phyloP scores from a whole-genome alignment of 805 yeast species.

The Candida ascalaphidarum region DNA sequence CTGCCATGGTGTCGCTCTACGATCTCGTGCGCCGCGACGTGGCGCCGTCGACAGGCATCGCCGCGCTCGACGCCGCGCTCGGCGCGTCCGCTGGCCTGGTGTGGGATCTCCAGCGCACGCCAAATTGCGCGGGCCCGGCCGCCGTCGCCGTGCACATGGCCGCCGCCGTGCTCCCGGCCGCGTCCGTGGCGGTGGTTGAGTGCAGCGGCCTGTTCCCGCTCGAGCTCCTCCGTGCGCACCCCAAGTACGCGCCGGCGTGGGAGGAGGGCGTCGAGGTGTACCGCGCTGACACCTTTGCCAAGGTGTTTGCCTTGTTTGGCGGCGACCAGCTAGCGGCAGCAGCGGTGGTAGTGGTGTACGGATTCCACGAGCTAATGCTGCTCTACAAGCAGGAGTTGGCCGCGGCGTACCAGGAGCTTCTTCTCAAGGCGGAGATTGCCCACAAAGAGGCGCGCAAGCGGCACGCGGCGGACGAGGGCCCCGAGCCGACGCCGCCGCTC shows the following conservation, averaged over 20 bases:
- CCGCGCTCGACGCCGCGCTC: constrained; percentile 19
- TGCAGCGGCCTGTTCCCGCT: constrained; percentile 22
- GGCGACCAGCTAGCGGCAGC: constrained; percentile 2
- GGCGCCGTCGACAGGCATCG: too few species aligned
- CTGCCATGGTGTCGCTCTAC: too few species aligned
- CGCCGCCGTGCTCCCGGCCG: constrained; percentile 14
- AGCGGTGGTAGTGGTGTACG: constrained; percentile 15
- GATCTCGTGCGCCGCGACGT: too few species aligned
- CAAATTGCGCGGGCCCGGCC: constrained; percentile 28
- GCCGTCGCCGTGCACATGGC: constrained; percentile 12
- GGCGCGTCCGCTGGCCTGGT: constrained; percentile 10
- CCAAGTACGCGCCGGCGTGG: constrained; percentile 14
- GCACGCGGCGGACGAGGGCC: constrained; percentile 15
- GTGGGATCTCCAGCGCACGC: constrained; percentile 30
- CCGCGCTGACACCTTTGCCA: constrained; percentile 17
- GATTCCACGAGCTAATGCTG: constrained; percentile 28
- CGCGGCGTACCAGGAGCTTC: constrained; percentile 22
- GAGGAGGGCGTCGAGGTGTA: constrained; percentile 7
- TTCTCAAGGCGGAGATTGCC: constrained; percentile 21
- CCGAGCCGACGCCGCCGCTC: constrained; percentile 14
- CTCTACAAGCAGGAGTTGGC: constrained; percentile 24
- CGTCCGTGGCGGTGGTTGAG: constrained; percentile 27
- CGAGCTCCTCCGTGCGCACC: constrained; percentile 11
- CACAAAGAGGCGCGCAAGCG: constrained; percentile 10
- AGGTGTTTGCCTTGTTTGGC: constrained; percentile 13